phyloP scores from a whole-genome alignment of 306 rosid genomes.

The Acacia confusa region DNA sequence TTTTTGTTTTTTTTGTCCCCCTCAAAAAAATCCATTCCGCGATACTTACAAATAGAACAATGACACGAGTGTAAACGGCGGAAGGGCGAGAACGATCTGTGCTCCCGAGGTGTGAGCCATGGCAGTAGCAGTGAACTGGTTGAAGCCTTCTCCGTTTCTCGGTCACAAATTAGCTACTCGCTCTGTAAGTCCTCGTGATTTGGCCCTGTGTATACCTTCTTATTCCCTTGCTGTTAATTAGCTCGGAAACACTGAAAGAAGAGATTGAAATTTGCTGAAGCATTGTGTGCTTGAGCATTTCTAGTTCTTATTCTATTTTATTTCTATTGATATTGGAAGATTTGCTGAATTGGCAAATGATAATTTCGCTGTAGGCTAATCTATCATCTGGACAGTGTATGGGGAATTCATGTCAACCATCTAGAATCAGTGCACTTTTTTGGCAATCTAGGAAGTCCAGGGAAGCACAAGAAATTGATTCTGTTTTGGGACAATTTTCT shows the following conservation, averaged over 20 bases:
- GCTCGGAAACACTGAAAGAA: not conserved
- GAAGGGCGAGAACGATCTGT: not conserved
- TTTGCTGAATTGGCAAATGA: not conserved
- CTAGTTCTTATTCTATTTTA: not conserved
- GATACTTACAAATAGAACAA: not conserved
- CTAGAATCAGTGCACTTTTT: constrained; percentile 57
- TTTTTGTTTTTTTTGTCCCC: no score
- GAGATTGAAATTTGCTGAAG: not conserved
- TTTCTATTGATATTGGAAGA: not conserved
- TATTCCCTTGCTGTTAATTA: not conserved
- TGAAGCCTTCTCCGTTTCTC: constrained; percentile 57
- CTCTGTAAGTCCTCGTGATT: constrained; percentile 32
- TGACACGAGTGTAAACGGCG: no score
- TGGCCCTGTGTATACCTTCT: not conserved
- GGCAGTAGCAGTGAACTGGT: constrained; percentile 53
- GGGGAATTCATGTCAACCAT: constrained; percentile 27
- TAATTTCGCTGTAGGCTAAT: constrained; percentile 35
- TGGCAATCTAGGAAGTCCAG: constrained; percentile 58
- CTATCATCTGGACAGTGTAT: constrained; percentile 28
- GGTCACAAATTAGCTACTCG: constrained; percentile 33
- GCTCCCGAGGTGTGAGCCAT: constrained; percentile 19
- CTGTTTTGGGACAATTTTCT: constrained; percentile 45
- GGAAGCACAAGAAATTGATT: constrained; percentile 40
- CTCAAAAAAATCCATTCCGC: not conserved
- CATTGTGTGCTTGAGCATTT: not conserved